Evolutionary conservation across 208 protist species (phyloP), one percentile per base, ranked within the genome.

Genomic region (Vickermania ingenoplastis): DNA sequence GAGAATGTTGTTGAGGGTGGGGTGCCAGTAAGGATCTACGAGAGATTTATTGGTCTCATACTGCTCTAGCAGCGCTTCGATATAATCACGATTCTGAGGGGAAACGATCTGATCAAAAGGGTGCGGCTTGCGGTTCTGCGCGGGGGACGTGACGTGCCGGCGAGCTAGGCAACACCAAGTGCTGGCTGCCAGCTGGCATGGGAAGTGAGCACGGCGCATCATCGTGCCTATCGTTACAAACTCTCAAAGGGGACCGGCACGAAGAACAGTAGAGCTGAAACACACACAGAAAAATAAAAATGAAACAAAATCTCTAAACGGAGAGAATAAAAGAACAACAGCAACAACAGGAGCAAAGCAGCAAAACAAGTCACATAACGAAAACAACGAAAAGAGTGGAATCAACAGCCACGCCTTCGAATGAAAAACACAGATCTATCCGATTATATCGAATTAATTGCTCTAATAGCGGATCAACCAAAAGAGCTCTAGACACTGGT

Each of bases 11-110:
- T 92, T 75, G 22, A 96, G 74, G n/a, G 92, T 73, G 3, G 86
- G 84, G 27, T 71, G 64, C 90, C 86, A 96, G 66, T 79, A 90
- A 2, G 62, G 63, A 49, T 92, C 85, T 41, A 96, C 86, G 13
- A 83, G 57, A 45, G 81, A 64, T 28, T 65, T 66, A 60, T 90
- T 80, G 49, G 73, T 72, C 61, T 89, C 74, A 69, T 90, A 94
- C 67, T 90, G 75, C 27, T 67, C 63, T 45, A 94, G 50, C 57
- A 96, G 57, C 31, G 80, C 69, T 62, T 96, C 84, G 22, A 96
- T 60, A 64, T 92, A 96, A 17, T 24, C 65, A 30, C 79, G 73
- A 59, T 94, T 96, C 59, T 83, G 74, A 7, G 80, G 55, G 59
- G 54, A 65, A 2, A 96, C 29, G 14, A 91, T 28, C 61, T 91